phyloP scores from a whole-genome alignment of 345 rosid genomes.

The Murraya koenigii region DNA sequence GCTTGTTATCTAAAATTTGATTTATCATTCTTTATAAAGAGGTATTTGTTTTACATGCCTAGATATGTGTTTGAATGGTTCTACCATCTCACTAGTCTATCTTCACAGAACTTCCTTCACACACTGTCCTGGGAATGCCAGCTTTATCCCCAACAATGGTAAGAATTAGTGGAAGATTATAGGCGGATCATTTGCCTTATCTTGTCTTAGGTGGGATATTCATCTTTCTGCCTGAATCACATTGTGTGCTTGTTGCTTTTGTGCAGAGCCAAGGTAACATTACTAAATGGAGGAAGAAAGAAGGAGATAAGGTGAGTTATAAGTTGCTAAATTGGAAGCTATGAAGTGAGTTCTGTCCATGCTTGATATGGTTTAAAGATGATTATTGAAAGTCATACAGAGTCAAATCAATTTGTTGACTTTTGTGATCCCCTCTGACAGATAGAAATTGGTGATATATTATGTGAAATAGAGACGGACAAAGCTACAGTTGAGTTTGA shows the following conservation, averaged over 20 bases:
- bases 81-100: constrained; percentile 11
- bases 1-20: background rate
- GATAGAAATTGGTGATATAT: constrained; percentile 91
- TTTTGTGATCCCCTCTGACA: constrained; percentile 38
- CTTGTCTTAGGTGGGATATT: constrained; percentile 7
- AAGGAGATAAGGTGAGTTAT: constrained; percentile 84
- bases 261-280: constrained; percentile 93
- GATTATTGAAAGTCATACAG: constrained; percentile 7
- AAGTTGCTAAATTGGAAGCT: constrained; percentile 8
- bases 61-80: background rate
- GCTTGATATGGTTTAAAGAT: constrained; percentile 18
- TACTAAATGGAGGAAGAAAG: constrained; percentile 89
- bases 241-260: constrained; percentile 27
- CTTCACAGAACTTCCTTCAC: constrained; percentile 56
- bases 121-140: constrained; percentile 81
- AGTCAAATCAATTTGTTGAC: constrained; percentile 18
- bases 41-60: background rate
- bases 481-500: constrained; percentile 95
- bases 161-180: constrained; percentile 22
- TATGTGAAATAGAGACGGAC: constrained; percentile 97
- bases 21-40: background rate
- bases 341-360: background rate
- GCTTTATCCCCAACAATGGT: constrained; percentile 99
- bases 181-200: background rate
- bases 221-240: constrained; percentile 23